Percentiles rank a stretch among this genome's conserved stretches.
Conservation (phyloP, 108 stramenopile genomes). For the Craspedostauros australis region DNA sequence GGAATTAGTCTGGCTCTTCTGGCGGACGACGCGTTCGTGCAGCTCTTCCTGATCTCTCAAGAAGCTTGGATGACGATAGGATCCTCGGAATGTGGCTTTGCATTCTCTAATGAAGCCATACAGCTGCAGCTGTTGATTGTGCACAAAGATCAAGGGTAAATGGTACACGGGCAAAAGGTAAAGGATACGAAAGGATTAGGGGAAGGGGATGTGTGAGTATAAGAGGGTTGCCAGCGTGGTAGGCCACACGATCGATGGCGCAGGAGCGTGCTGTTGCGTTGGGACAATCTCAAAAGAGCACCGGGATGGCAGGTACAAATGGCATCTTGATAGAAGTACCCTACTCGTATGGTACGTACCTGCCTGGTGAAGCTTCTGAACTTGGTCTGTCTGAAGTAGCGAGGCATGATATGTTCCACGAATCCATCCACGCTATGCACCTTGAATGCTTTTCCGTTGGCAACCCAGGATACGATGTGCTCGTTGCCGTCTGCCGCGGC, state of each 20-base stretch:
- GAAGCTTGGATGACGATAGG: not conserved
- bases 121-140: no score
- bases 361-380: constrained; percentile 23
- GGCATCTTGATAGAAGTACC: no score
- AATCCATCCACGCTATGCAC: constrained; percentile 10
- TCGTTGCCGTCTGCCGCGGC: not conserved
- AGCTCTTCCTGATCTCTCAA: not conserved
- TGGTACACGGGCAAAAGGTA: no score
- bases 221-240: no score
- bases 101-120: constrained; percentile 9
- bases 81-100: not conserved
- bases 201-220: no score
- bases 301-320: no score
- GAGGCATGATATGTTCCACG: constrained; percentile 17
- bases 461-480: constrained; percentile 19
- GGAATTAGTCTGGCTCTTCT: constrained; percentile 2
- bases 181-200: no score
- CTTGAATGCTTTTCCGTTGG: constrained; percentile 12
- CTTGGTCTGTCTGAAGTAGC: constrained; percentile 22
- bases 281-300: no score
- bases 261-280: no score
- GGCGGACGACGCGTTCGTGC: not conserved
- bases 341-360: no score
- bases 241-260: no score
- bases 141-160: no score